Conservation (phyloP, 2,329 filamentous ascomycete genomes). For the Alternaria arborescens region DNA sequence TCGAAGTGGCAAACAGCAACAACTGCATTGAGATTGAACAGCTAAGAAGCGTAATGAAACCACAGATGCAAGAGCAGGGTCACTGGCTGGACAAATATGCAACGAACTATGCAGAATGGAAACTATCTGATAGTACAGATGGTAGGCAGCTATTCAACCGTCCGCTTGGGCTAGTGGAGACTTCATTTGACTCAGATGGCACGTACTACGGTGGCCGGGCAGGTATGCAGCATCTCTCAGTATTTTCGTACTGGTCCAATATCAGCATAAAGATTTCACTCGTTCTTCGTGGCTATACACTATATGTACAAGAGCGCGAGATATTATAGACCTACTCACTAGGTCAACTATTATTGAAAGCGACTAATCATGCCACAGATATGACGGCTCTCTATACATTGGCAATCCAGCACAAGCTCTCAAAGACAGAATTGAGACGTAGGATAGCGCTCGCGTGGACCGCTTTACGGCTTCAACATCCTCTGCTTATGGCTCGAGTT, state of each 20-base stretch:
- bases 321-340: background rate
- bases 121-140: constrained; percentile 8
- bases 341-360: background rate
- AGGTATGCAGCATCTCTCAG: constrained; percentile 1
- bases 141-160: constrained; percentile 42
- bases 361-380: constrained; percentile 34
- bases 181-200: constrained; percentile 57
- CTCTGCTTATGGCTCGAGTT: constrained; percentile 49
- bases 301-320: background rate
- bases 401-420: constrained; percentile 45
- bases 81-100: constrained; percentile 55
- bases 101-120: constrained; percentile 51
- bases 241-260: background rate
- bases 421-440: constrained; percentile 39
- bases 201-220: constrained; percentile 56
- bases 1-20: background rate
- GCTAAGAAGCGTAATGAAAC: background rate
- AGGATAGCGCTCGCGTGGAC: constrained; percentile 54
- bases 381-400: constrained; percentile 52
- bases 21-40: background rate
- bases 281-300: background rate
- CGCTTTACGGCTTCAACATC: constrained; percentile 50
- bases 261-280: background rate
- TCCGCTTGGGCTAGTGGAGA: constrained; percentile 56
- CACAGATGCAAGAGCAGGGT: constrained; percentile 5